These are phyloP conservation scores for Penicillium sp. DNA, from an alignment of 2,329 filamentous ascomycete species.

Conservation along the genomic window DNA sequence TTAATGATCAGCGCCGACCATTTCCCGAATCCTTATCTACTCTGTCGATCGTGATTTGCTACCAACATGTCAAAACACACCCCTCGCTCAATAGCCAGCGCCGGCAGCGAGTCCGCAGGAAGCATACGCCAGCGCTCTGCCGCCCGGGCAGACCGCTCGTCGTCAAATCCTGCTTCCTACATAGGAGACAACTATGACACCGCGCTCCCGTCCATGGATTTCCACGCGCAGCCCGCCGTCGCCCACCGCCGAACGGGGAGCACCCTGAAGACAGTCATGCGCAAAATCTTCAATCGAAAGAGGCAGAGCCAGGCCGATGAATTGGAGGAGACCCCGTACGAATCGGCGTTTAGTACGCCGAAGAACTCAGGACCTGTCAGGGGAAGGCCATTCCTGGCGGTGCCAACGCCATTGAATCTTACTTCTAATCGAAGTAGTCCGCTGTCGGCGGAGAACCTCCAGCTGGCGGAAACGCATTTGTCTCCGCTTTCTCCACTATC, in stretches of 20 bases:
- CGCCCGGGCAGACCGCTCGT: constrained; percentile 17
- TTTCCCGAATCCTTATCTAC: neutral
- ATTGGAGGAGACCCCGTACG: constrained; percentile 25
- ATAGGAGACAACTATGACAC: constrained; percentile 28
- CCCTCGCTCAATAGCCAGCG: constrained; percentile 20
- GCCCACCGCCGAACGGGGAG: constrained; percentile 43
- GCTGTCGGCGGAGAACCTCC: constrained; percentile 22
- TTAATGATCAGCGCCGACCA: constrained; percentile 18
- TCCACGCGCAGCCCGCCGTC: constrained; percentile 25
- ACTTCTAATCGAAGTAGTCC: constrained; percentile 26
- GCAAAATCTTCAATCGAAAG: constrained; percentile 46
- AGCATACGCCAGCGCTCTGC: constrained; percentile 14
- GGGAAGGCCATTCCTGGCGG: constrained; percentile 23
- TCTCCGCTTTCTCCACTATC: constrained; percentile 10
- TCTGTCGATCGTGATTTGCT: neutral
- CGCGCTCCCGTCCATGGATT: constrained; percentile 33
- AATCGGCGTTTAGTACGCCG: constrained; percentile 17
- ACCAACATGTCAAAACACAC: constrained; percentile 16
- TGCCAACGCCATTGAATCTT: constrained; percentile 28
- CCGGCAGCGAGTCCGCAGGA: constrained; percentile 19
- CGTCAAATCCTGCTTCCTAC: constrained; percentile 17
- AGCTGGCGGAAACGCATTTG: constrained; percentile 17
- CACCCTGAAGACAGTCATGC: constrained; percentile 47
- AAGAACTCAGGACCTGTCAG: constrained; percentile 16
- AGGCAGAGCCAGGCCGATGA: constrained; percentile 35